Percentiles rank a stretch among this genome's conserved stretches.
Conservation (phyloP, 2,329 filamentous ascomycete genomes). For the Fusarium concolor region DNA sequence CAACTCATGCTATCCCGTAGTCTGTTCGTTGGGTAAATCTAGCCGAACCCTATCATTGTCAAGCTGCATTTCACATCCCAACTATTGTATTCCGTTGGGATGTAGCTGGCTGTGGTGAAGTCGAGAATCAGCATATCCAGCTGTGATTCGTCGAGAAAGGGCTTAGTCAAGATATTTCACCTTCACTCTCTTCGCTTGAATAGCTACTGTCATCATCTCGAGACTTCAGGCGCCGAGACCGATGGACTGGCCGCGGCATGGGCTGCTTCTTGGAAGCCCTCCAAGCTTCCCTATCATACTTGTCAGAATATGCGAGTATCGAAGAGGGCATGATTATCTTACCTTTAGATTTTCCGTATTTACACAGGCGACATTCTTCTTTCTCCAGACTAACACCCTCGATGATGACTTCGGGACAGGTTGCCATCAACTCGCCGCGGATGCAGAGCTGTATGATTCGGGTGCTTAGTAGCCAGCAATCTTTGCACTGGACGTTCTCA, state of each 20-base stretch:
- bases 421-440: slow-evolving; percentile 18
- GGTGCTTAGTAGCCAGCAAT: slow-evolving; percentile 19
- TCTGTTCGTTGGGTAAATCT: background rate
- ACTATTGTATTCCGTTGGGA: background rate
- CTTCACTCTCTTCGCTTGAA: background rate
- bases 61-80: background rate
- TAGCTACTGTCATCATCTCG: background rate
- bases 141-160: background rate
- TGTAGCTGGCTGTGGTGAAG: background rate
- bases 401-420: slow-evolving; percentile 27
- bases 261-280: slow-evolving; percentile 10
- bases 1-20: background rate
- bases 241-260: background rate
- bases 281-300: slow-evolving; percentile 20
- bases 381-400: slow-evolving; percentile 26
- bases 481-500: slow-evolving; percentile 32
- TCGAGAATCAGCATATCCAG: background rate
- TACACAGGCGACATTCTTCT: slow-evolving; percentile 22
- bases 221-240: background rate
- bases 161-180: background rate
- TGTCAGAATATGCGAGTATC: slow-evolving; percentile 6
- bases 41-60: background rate
- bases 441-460: slow-evolving; percentile 26
- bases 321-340: slow-evolving; percentile 10
- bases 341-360: slow-evolving; percentile 6